Base-by-base conservation (phyloP, 257 asterid genomes). In the Misopates orontium region DNA sequence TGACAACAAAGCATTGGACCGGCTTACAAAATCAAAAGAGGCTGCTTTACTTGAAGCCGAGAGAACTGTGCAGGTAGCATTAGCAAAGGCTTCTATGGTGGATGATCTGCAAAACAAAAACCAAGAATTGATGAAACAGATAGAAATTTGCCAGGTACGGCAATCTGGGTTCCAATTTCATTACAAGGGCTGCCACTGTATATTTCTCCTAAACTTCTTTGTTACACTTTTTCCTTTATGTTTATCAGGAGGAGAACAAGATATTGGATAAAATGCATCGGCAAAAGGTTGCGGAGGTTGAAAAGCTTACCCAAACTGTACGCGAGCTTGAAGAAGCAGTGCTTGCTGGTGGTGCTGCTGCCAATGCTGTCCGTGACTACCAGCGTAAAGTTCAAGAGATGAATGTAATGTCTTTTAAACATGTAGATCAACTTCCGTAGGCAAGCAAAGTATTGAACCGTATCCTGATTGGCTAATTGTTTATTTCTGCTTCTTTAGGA, bases 301-400 rank as follows among this genome's bases (percentile, higher is more conserved):
- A 87, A 81, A 90, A 87, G 82, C 95, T 93, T 64, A 87, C 97
- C 59, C 99, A 93, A 82, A 87, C 96, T 60, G 98, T 92, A 42
- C 96, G 85, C 69, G 98, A 92, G 84, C 98, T 92, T 71, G 98
- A 92, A 78, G 98, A 92, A 79, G 98, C 97, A 42, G 98, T 92
- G 74, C 91, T 92, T 75, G 93, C 97, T 71, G 97, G 98, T 42
- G 98, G 98, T 67, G 97, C 98, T 25, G 98, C 98, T 74, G 97
- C 98, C 71, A 92, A 92, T 83, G 97, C 98, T 67, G 97, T 90
- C 12, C 86, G 99, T 67, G 97, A 93, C 81, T 90, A 93, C 79
- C 99, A 93, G 82, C 86, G 99, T 71, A 93, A 93, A 86, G 94
- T 93, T 75, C 99, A 93, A 79, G 99, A 93, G 87, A 83, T 93